phyloP scores from a whole-genome alignment of 2,329 filamentous ascomycete species.

The Tolypocladium cylindrosporum region DNA sequence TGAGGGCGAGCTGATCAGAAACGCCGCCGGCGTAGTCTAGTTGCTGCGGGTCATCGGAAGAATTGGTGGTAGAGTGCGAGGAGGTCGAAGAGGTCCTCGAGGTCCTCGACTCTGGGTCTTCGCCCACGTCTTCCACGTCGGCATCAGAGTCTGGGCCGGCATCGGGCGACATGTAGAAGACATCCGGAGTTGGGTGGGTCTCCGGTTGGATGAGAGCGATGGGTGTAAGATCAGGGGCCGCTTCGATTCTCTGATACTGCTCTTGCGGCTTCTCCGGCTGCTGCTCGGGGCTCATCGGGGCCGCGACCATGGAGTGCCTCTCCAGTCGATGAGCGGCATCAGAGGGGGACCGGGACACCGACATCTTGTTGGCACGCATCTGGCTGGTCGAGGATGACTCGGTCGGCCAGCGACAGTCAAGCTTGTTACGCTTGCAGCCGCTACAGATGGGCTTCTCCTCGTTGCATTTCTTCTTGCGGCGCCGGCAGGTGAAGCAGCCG shows the following conservation, averaged over 20 bases:
- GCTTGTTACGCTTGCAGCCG: slow-evolving; percentile 41
- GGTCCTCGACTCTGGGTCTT: slow-evolving; percentile 9
- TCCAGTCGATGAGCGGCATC: not conserved
- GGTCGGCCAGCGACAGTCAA: slow-evolving; percentile 40
- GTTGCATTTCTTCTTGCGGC: slow-evolving; percentile 45
- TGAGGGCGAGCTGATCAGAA: not conserved
- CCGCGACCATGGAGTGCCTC: slow-evolving; percentile 8
- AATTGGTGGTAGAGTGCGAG: slow-evolving; percentile 6
- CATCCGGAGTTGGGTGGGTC: not conserved
- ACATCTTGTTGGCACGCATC: not conserved
- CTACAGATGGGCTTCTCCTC: slow-evolving; percentile 41
- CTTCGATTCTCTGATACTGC: not conserved
- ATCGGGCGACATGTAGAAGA: slow-evolving; percentile 1
- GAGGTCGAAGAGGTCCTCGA: slow-evolving; percentile 11
- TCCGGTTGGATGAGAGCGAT: not conserved
- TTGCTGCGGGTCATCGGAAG: slow-evolving; percentile 3
- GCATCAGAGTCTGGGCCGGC: slow-evolving; percentile 8
- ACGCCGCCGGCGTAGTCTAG: not conserved
- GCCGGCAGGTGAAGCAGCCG: slow-evolving; percentile 38
- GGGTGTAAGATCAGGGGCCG: not conserved
- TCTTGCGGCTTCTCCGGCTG: not conserved
- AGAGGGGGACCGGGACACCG: not conserved
- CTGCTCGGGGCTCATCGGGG: slow-evolving; percentile 6
- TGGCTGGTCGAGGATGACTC: slow-evolving; percentile 4
- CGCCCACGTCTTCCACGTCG: slow-evolving; percentile 10